A percentile compares a stretch with the other conserved stretches of the same genome.
Evolutionary conservation across 208 protist species (phyloP).

Genomic region (Plasmodiophora brassicae): DNA sequence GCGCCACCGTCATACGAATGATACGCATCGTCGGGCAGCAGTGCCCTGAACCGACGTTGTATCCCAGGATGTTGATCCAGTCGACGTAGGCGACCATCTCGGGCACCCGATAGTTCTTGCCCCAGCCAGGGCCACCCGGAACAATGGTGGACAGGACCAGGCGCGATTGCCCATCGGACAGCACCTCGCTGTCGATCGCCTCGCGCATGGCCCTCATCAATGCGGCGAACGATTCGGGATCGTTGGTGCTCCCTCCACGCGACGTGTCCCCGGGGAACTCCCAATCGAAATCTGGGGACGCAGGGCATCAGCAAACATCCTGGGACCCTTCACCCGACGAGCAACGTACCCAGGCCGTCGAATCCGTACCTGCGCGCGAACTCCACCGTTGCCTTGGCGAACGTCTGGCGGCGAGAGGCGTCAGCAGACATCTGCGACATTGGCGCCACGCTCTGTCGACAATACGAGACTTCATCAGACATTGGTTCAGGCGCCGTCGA

Average conservation of each 20-base stretch:
- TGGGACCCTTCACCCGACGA: too few species aligned
- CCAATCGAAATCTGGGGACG: slow-evolving; percentile 30
- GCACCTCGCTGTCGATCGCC: not conserved
- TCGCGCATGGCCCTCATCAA: not conserved
- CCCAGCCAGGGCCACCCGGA: not conserved
- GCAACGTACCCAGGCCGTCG: not conserved
- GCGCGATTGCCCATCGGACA: not conserved
- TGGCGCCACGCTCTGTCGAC: not conserved
- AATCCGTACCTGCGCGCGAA: not conserved
- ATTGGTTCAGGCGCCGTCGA: not conserved
- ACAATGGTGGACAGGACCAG: not conserved
- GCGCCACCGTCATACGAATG: not conserved
- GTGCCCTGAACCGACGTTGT: too few species aligned
- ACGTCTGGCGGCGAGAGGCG: not conserved
- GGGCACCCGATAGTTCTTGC: not conserved
- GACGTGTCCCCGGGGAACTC: not conserved
- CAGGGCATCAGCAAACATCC: too few species aligned
- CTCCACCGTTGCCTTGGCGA: not conserved
- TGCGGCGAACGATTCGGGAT: not conserved
- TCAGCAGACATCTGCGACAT: not conserved
- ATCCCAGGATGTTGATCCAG: not conserved
- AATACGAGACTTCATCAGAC: not conserved
- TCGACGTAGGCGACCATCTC: not conserved
- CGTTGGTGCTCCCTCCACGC: not conserved
- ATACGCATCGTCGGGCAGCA: too few species aligned